Base-by-base conservation (phyloP, 257 asterid genomes). In the Solanum chaucha region DNA sequence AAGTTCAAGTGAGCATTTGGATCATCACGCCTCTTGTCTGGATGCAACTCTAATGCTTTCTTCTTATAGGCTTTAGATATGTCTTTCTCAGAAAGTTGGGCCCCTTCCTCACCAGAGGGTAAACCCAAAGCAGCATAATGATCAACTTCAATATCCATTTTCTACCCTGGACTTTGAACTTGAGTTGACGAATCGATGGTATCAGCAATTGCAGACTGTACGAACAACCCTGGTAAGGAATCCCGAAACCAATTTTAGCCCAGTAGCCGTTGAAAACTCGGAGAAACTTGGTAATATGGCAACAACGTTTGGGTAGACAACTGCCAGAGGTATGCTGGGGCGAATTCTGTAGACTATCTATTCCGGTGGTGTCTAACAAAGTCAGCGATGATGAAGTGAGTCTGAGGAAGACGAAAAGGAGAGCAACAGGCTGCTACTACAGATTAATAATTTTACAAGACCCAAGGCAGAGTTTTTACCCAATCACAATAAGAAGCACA, bases 11-110 rank as follows among this genome's bases (percentile, higher is more conserved):
- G 92, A 1, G 96, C 98, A 75, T 91, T 86, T 9, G 94, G 94
- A 87, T 93, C 98, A 32, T 92, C 93, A 5, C 73, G 96, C 48
- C 92, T 91, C 92, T 94, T 94, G 87, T 94, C 98, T 2, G 98
- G 98, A 85, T 94, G 98, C 90, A 93, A 88, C 90, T 91, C 93
- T 84, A 91, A 90, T 30, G 95, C 95, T 90, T 91, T 93, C 2
- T 87, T 86, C 35, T 28, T 28, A 28, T 28, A 28, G 28, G 28
- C 28, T 28, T 28, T 28, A 28, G 28, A 28, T 28, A 28, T 28
- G 28, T 28, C 28, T 28, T 28, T 28, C 28, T 28, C 28, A 28
- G 28, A 28, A 28, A 28, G 28, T 28, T 28, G 28, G 28, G 28
- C 28, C 28, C 28, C 28, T 28, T 28, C 28, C 28, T 28, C 28